phyloP scores from a whole-genome alignment of 2,329 filamentous ascomycete species.

The Colletotrichum graminicola region DNA sequence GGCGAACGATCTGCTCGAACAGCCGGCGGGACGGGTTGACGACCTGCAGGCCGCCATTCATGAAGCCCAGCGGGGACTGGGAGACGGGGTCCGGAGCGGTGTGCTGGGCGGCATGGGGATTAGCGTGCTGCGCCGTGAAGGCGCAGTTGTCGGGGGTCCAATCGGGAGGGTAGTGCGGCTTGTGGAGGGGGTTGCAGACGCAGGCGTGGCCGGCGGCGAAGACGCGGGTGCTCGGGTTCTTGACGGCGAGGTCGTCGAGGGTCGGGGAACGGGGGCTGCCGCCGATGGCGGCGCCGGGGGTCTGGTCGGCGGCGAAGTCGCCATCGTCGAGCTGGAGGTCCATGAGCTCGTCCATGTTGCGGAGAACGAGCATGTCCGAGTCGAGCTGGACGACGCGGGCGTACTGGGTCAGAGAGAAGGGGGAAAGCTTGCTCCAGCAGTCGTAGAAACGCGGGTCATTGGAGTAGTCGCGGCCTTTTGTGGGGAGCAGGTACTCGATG shows the following conservation, averaged over 20 bases:
- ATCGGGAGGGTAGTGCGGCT: conserved; percentile 80
- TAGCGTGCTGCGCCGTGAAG: conserved; percentile 66
- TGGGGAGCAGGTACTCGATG: conserved; percentile 80
- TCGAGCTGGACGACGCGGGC: conserved; percentile 86
- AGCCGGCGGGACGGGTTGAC: conserved; percentile 63
- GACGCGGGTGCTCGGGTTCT: conserved; percentile 60
- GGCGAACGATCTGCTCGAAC: conserved; percentile 63
- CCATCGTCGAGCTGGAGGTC: conserved; percentile 76
- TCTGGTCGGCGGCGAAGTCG: conserved; percentile 37
- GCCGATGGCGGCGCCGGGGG: conserved; percentile 31
- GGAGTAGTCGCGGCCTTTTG: conserved; percentile 73
- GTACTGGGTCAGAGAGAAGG: conserved; percentile 83
- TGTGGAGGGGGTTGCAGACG: conserved; percentile 85
- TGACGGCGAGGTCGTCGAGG: conserved; percentile 26
- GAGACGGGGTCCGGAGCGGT: conserved; percentile 57
- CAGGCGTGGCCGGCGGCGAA: conserved; percentile 89
- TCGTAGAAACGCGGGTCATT: conserved; percentile 89
- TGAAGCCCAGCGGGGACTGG: conserved; percentile 62
- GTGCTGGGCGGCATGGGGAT: conserved; percentile 61
- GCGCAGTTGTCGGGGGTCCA: conserved; percentile 73
- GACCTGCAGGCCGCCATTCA: conserved; percentile 70
- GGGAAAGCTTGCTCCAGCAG: conserved; percentile 88
- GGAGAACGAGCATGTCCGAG: conserved; percentile 85
- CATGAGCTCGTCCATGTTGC: conserved; percentile 95
- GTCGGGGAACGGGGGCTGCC: conserved; percentile 21